These are phyloP conservation scores for Daedalea quercina DNA, from an alignment of 768 basidiomycete genomes.

Conservation along the genomic window DNA sequence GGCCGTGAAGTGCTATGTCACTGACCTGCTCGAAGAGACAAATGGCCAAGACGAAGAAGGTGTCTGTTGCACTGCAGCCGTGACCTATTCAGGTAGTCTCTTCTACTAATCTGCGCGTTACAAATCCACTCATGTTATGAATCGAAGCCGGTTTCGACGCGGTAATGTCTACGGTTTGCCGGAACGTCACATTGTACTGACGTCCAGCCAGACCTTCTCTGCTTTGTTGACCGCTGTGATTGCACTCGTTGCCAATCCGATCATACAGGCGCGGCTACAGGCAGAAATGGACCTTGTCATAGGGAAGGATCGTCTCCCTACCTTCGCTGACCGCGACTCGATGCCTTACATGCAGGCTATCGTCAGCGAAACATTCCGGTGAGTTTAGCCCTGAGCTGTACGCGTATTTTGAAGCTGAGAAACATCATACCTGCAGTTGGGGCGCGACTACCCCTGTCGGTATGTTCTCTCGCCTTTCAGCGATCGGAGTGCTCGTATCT, in stretches of 20 bases:
- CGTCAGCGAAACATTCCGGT: conserved; percentile 4
- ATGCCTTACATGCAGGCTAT: conserved; percentile 3
- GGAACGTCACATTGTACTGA: too few species aligned
- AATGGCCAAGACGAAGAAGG: too few species aligned
- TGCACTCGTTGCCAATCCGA: neutral
- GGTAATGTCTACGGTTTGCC: neutral
- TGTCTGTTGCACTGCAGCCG: neutral
- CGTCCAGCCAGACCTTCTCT: neutral
- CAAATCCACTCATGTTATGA: neutral
- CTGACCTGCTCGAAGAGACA: too few species aligned
- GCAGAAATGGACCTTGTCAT: conserved; percentile 2
- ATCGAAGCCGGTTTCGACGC: neutral
- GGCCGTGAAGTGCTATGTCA: too few species aligned
- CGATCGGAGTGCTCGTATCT: neutral
- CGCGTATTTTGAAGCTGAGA: neutral
- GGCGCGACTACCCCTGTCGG: conserved; percentile 7
- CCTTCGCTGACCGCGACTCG: neutral
- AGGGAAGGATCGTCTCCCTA: conserved; percentile 1
- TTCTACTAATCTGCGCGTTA: neutral
- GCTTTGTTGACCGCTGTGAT: neutral
- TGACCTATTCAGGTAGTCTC: neutral
- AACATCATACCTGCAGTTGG: conserved; percentile 19
- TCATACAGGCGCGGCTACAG: neutral
- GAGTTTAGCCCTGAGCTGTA: neutral
- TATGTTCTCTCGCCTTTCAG: neutral